phyloP scores from a whole-genome alignment of 139 green algal species.

The Diplosphaera chodatii region DNA sequence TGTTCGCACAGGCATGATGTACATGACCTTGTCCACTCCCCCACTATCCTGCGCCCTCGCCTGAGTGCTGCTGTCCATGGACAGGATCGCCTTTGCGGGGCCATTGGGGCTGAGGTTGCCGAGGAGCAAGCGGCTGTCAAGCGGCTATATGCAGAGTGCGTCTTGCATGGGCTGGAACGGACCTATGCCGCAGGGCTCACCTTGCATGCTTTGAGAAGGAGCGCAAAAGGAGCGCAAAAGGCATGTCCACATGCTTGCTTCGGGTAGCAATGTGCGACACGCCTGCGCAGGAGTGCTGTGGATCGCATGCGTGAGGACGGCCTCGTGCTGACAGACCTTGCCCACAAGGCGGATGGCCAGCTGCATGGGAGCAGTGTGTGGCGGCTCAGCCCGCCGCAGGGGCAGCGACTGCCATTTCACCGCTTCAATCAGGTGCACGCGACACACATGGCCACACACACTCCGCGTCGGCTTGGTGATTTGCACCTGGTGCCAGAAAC shows the following conservation, averaged over 20 bases:
- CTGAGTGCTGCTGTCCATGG: too few species aligned
- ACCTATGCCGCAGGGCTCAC: constrained; percentile 26
- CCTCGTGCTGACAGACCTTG: constrained; percentile 11
- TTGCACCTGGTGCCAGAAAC: too few species aligned
- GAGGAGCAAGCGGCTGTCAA: constrained; percentile 4
- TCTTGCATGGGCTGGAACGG: too few species aligned
- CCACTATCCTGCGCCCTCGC: too few species aligned
- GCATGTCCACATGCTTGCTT: too few species aligned
- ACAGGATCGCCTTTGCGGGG: neutral
- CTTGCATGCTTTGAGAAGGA: constrained; percentile 45
- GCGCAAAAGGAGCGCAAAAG: too few species aligned
- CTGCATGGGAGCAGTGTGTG: constrained; percentile 21
- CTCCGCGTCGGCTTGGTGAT: too few species aligned
- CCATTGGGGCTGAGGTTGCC: constrained; percentile 8
- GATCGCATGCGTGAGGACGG: constrained; percentile 2
- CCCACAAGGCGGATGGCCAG: neutral
- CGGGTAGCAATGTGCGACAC: too few species aligned
- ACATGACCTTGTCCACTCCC: too few species aligned
- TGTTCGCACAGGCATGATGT: too few species aligned
- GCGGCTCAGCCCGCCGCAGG: neutral
- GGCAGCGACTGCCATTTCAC: constrained; percentile 36
- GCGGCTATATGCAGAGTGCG: neutral
- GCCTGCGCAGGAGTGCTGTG: neutral
- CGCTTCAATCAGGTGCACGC: constrained; percentile 33
- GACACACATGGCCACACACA: too few species aligned